phyloP scores from a whole-genome alignment of 495 filamentous ascomycete genomes.

The Aspergillus biplanus region DNA sequence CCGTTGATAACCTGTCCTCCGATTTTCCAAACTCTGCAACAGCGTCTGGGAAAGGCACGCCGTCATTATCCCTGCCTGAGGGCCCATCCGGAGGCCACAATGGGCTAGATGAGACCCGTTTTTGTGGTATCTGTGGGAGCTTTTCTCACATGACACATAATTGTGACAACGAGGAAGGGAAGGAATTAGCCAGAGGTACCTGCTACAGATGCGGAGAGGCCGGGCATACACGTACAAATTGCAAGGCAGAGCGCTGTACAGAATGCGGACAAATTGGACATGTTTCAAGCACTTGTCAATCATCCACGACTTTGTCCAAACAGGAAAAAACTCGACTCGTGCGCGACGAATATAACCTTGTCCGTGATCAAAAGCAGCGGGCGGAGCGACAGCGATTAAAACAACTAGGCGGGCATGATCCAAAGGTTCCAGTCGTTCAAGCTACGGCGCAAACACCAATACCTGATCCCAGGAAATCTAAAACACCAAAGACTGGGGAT shows the following conservation, averaged over 20 bases:
- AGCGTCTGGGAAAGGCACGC: slow-evolving; percentile 32
- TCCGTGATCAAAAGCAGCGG: slow-evolving; percentile 34
- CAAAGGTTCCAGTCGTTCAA: slow-evolving; percentile 48
- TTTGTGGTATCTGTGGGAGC: slow-evolving; percentile 54
- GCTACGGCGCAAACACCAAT: slow-evolving; percentile 29
- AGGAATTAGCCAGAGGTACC: slow-evolving; percentile 36
- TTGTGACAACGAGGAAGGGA: slow-evolving; percentile 52
- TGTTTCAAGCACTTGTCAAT: slow-evolving; percentile 35
- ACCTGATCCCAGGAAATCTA: slow-evolving; percentile 13
- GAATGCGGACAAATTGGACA: slow-evolving; percentile 55
- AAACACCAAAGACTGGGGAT: slow-evolving; percentile 15
- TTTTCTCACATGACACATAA: slow-evolving; percentile 48
- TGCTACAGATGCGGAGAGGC: slow-evolving; percentile 50
- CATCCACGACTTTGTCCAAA: slow-evolving; percentile 37
- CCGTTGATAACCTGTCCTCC: slow-evolving; percentile 27
- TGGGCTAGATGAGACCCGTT: slow-evolving; percentile 46
- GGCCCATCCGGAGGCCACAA: slow-evolving; percentile 51
- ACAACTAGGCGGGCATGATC: slow-evolving; percentile 52
- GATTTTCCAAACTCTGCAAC: slow-evolving; percentile 34
- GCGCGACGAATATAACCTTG: slow-evolving; percentile 38
- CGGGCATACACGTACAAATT: slow-evolving; percentile 44
- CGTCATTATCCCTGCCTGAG: slow-evolving; percentile 30
- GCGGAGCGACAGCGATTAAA: slow-evolving; percentile 44
- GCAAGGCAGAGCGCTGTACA: slow-evolving; percentile 46
- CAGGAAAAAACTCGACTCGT: slow-evolving; percentile 36